A percentile compares a stretch with the other conserved stretches of the same genome.
Evolutionary conservation across 768 basidiomycete genomes (phyloP).

Genomic region (Harrya chromipes): DNA sequence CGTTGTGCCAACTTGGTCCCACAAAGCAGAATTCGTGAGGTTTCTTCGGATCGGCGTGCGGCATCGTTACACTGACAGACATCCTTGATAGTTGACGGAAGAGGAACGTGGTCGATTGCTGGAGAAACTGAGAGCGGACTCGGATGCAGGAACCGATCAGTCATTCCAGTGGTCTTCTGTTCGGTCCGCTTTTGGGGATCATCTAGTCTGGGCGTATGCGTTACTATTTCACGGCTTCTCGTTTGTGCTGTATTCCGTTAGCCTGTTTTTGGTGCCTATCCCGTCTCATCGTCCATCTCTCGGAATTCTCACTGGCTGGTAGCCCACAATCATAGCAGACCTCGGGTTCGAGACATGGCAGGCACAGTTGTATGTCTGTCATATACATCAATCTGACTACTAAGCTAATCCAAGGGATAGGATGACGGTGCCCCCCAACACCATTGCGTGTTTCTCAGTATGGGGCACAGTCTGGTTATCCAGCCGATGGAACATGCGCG

Average conservation of each 20-base stretch:
- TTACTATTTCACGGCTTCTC: constrained; percentile 61
- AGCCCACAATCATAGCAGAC: constrained; percentile 59
- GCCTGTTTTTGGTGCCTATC: constrained; percentile 48
- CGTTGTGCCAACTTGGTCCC: constrained; percentile 57
- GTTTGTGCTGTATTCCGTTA: constrained; percentile 55
- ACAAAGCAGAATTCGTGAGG: constrained; percentile 54
- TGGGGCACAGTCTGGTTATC: constrained; percentile 51
- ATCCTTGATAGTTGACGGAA: constrained; percentile 44
- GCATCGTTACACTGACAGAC: not conserved
- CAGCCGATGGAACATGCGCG: constrained; percentile 42
- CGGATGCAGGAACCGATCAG: constrained; percentile 52
- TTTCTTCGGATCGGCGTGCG: not conserved
- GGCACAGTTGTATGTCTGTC: constrained; percentile 47
- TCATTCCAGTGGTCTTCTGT: constrained; percentile 58
- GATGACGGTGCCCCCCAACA: constrained; percentile 58
- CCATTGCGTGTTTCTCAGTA: constrained; percentile 47
- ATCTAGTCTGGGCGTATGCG: constrained; percentile 58
- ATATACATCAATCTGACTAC: not conserved
- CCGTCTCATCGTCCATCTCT: not conserved
- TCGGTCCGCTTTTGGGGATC: constrained; percentile 53
- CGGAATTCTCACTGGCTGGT: not conserved
- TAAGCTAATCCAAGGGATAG: constrained; percentile 24
- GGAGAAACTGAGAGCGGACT: constrained; percentile 48
- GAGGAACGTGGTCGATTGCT: constrained; percentile 49
- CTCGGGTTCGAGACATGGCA: constrained; percentile 60